These are phyloP conservation scores for Cyberlindnera meyerae DNA, from an alignment of 805 yeast genomes.

Conservation along the genomic window DNA sequence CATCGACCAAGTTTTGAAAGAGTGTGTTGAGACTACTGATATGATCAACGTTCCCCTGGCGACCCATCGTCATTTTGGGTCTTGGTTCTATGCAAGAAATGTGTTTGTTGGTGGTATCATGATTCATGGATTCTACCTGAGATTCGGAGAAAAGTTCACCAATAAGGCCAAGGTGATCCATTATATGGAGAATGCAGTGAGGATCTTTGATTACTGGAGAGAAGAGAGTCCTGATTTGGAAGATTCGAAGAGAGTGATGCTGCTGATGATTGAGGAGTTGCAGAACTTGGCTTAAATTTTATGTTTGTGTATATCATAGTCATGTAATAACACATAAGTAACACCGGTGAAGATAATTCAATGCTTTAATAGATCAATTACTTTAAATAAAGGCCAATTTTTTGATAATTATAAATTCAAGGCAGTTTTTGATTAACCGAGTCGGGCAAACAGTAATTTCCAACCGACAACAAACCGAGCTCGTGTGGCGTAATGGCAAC, in stretches of 20 bases:
- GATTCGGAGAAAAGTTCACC: slow-evolving; percentile 9
- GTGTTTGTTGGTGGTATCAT: slow-evolving; percentile 9
- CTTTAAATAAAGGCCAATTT: neutral
- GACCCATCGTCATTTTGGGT: slow-evolving; percentile 24
- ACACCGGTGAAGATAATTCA: too few species aligned
- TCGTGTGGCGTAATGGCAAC: slow-evolving; percentile 54
- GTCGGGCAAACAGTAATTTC: slow-evolving; percentile 1
- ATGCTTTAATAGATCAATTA: too few species aligned
- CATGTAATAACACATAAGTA: too few species aligned
- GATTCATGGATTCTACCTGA: slow-evolving; percentile 11
- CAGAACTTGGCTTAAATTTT: neutral
- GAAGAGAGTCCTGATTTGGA: slow-evolving; percentile 19
- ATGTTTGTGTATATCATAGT: too few species aligned
- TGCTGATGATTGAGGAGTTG: slow-evolving; percentile 5
- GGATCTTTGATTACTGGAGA: slow-evolving; percentile 19
- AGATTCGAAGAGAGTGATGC: slow-evolving; percentile 7
- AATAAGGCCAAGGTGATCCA: slow-evolving; percentile 8
- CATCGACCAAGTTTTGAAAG: slow-evolving; percentile 15
- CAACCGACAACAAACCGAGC: slow-evolving; percentile 25
- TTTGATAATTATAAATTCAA: too few species aligned
- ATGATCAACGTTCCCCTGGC: slow-evolving; percentile 21
- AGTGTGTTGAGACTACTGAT: slow-evolving; percentile 17
- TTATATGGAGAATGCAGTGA: slow-evolving; percentile 5
- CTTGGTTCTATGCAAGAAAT: slow-evolving; percentile 24
- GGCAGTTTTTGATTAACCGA: neutral